Evolutionary conservation across 441 rosid genomes (phyloP), one percentile per base, ranked within the genome.

Genomic region (Bocquillonia castaneifolia): DNA sequence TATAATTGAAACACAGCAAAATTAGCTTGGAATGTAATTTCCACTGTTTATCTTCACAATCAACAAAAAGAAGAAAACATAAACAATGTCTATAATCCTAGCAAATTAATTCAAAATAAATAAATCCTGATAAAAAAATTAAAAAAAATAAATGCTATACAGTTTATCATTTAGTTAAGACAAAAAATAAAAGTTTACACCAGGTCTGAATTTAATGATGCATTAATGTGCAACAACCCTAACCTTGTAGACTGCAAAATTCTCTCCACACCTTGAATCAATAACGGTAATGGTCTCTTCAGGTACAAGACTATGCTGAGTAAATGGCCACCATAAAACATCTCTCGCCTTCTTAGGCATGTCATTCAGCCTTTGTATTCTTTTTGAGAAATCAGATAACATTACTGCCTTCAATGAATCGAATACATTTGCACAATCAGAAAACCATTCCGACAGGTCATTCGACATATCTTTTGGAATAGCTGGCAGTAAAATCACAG

Each of bases 321-420:
- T 91, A 80, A 89, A 91, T 10, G 99, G 97, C 99, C 97, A 89
- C 97, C 99, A 93, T 62, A 93, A 84, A 67, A 83, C 76, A 55
- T 89, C 80, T 52, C 79, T 79, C 42, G 97, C 97, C 73, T 67
- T 88, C 83, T 80, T 91, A 18, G 85, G 77, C 96, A 91, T 89
- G 52, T 79, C 78, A 70, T 79, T 77, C 69, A 93, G 69, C 68
- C 86, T 83, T 22, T 75, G 76, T 44, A 89, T 69, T 76, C 96
- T 87, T 78, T 84, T 83, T 64, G 72, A 76, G 79, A 84, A 80
- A 73, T 88, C 71, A 51, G 84, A 77, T 18, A 82, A 59, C 90
- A 93, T 85, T 70, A 68, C 74, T 29, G 82, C 85, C 79, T 82
- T 86, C 65, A 93, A 69, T 64, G 77, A 79, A 67, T 80, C 73